Evolutionary conservation across 306 rosid genomes (phyloP), one percentile per base, ranked within the genome.

Genomic region (Cicer bijugum): DNA sequence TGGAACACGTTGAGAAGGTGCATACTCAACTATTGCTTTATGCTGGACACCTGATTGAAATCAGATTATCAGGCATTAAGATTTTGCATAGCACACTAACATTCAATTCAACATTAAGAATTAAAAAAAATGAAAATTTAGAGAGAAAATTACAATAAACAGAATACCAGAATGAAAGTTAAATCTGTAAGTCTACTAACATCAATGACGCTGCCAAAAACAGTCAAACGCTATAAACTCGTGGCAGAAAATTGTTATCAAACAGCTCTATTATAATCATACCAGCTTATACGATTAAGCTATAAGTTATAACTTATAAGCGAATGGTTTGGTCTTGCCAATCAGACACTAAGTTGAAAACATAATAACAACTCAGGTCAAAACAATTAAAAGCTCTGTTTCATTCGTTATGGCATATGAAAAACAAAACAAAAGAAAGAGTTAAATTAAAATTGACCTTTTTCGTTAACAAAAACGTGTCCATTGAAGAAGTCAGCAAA

Each of bases 1-100:
- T 7, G 96, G 96, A 78, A 74, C 90, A 74, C 92, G 93, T 81
- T 89, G 99, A 65, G 90, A 94, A 80, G 99, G 99, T 43, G 99
- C 92, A 75, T 94, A 94, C 83, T 94, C 99, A 71, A 94, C 97
- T 62, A 87, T 47, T 37, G 91, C 84, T 85, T 86, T 94, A 82
- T 80, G 83, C 71, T 88, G 99, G 61, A 85, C 79, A 78, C 99
- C 99, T 94, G 81, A 40, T 50, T 75, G 65, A 79, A 57, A 39
- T 46, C 50, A 52, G 65, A 79, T 52, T 14, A 39, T 46, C 50
- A 52, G 15, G 11, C 33, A 56, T 77, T 20, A 48, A 75, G 37
- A 71, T 40, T 75, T 67, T 68, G 53, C 39, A 67, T 51, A 62
- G 71, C 63, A 63, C 9, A 12, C 62, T 14, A 38, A 9, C 8